Percentiles rank a stretch among this genome's conserved stretches.
These are phyloP conservation scores for Phytophthora melonis DNA, from an alignment of 352 stramenopile species.

Conservation along the genomic window DNA sequence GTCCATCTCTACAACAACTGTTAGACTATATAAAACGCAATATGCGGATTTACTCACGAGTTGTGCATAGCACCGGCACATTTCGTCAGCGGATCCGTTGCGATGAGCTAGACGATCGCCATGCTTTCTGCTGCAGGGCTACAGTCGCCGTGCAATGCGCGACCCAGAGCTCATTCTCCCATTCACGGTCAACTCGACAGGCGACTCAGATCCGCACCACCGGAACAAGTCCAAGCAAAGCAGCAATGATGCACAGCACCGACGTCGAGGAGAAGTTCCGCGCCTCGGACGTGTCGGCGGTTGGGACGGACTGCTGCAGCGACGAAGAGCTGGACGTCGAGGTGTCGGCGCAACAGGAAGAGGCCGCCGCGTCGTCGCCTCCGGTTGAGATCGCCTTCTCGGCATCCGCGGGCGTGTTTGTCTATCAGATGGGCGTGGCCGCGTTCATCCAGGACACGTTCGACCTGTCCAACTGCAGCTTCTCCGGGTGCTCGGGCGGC, in stretches of 20 bases:
- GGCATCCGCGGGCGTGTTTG: slow-evolving; percentile 69
- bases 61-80: slow-evolving; percentile 11
- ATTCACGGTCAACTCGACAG: slow-evolving; percentile 9
- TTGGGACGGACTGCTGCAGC: slow-evolving; percentile 41
- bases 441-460: slow-evolving; percentile 76
- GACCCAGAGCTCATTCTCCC: slow-evolving; percentile 14
- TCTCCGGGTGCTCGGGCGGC: slow-evolving; percentile 43
- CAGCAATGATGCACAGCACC: slow-evolving; percentile 8
- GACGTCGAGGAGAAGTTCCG: slow-evolving; percentile 10
- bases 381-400: slow-evolving; percentile 77
- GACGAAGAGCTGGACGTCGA: slow-evolving; percentile 48
- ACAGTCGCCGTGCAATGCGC: not conserved
- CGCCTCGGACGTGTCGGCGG: slow-evolving; percentile 18
- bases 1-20: not conserved
- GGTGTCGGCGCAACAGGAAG: slow-evolving; percentile 10
- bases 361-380: not conserved
- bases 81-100: slow-evolving; percentile 16
- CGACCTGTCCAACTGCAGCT: slow-evolving; percentile 45
- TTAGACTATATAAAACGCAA: slow-evolving; percentile 10
- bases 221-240: not conserved
- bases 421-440: slow-evolving; percentile 80
- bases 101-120: slow-evolving; percentile 11
- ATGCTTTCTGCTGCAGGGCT: slow-evolving; percentile 13
- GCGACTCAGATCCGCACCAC: not conserved
- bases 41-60: slow-evolving; percentile 18